Base-by-base conservation (phyloP, 179 eudicot genomes). In the Beta corolliflora region DNA sequence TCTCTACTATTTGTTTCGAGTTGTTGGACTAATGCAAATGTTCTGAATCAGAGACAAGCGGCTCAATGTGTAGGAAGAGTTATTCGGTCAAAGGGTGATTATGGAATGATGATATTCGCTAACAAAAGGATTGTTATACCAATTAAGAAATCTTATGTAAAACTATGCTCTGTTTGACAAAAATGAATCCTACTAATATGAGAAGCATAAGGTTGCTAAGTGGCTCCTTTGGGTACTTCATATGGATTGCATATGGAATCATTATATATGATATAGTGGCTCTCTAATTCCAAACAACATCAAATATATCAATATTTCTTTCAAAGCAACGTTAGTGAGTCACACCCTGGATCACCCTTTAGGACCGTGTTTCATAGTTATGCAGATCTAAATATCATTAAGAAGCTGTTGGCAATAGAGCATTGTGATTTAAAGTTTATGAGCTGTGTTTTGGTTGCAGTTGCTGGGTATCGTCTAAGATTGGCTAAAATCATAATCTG, bases 31-130 rank as follows among this genome's bases (percentile, higher is more conserved):
- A 45, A 77, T 77, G 64, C 31, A 13, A 61, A 29, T 81, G 68
- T 80, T 76, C 56, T 73, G 19, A 73, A 60, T 61, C 94, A 94
- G 99, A 93, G 99, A 85, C 99, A 96, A 92, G 99, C 98, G 81
- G 98, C 98, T 85, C 99, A 96, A 84, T 96, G 99, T 83, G 99
- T 96, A 63, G 99, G 99, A 73, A 90, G 99, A 85, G 97, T 97
- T 23, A 97, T 97, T 65, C 97, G 99, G 64, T 97, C 99, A 16
- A 94, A 97, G 85, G 99, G 98, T 78, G 98, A 97, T 89, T 97
- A 97, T 77, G 99, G 99, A 64, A 97, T 97, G 99, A 97, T 97
- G 99, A 94, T 97, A 53, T 96, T 97, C 77, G 98, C 99, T 66
- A 98, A 97, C 87, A 97, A 97, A 87, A 97, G 99, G 99, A 94